Percentiles rank a stretch among this genome's conserved stretches.
These are phyloP conservation scores for Lentinula lateritia DNA, from an alignment of 768 basidiomycete species.

Conservation along the genomic window DNA sequence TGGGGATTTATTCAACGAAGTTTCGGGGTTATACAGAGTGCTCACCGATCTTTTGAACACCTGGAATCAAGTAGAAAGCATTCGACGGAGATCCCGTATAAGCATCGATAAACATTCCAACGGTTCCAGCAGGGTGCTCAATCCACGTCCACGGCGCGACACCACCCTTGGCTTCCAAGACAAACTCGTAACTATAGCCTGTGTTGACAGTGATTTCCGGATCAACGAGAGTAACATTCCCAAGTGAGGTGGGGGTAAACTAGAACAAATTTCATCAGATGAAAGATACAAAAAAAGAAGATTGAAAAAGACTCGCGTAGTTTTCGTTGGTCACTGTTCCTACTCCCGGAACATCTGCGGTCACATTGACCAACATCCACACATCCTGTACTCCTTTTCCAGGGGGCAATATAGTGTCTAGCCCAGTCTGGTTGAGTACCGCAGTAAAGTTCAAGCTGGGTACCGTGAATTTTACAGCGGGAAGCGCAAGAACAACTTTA, in stretches of 20 bases:
- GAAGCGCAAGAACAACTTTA: constrained; percentile 29
- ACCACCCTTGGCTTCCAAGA: constrained; percentile 45
- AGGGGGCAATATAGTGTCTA: constrained; percentile 39
- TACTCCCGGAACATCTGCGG: constrained; percentile 31
- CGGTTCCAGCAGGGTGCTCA: constrained; percentile 49
- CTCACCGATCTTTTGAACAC: constrained; percentile 46
- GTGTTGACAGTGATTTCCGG: constrained; percentile 36
- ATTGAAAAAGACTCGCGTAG: constrained; percentile 30
- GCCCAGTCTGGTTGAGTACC: constrained; percentile 32
- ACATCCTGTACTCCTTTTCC: constrained; percentile 36
- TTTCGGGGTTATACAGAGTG: background rate
- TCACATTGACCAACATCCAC: constrained; percentile 47
- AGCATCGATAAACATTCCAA: constrained; percentile 46
- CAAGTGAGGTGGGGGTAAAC: constrained; percentile 50
- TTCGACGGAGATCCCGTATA: constrained; percentile 37
- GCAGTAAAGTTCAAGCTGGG: constrained; percentile 48
- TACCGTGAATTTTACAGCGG: constrained; percentile 29
- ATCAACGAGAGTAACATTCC: constrained; percentile 39
- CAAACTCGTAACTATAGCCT: constrained; percentile 35
- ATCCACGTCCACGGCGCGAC: constrained; percentile 58
- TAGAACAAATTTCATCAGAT: constrained; percentile 12
- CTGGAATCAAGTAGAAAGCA: constrained; percentile 52
- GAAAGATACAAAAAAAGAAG: background rate
- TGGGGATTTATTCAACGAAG: background rate
- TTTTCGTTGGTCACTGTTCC: constrained; percentile 43